Evolutionary conservation across 2,329 filamentous ascomycete species (phyloP), one percentile per base, ranked within the genome.

Genomic region (Proliferodiscus dingleyae): DNA sequence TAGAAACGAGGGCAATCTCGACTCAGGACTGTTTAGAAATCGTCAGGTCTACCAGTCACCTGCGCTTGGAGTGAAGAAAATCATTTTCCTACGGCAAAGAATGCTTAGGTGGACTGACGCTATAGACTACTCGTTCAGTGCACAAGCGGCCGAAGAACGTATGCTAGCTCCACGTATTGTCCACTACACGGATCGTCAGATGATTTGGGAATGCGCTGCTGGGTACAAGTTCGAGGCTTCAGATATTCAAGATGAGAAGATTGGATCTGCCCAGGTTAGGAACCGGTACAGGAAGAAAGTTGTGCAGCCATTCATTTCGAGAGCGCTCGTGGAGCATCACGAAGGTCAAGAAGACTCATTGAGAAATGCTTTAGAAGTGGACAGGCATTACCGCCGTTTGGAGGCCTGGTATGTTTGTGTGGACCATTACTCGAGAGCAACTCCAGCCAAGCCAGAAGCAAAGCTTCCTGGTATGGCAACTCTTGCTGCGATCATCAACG

Each of bases 381-480:
- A 5, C 13, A 8, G 11, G 33, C 41, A 23, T 16, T 42, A 23
- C 5, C 15, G n/a, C 18, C 9, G 19, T 23, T 32, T 44, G 4
- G 46, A 48, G 41, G 46, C 33, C 3, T 52, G 44, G 43, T 37
- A 47, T 37, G 23, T 28, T 24, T 16, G 23, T 16, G 33, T 45
- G 2, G 47, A 54, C 21, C 46, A 59, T 8, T 59, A 58, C 24
- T 56, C 54, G 1, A 29, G 54, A 13, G 33, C 32, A 13, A 48
- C 61, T 24, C 6, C 11, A 6, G 52, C 59, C 1, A 49, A 48
- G 3, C 39, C 53, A 15, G 43, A 46, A 4, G 57, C 60, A 34
- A 55, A 53, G 4, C 47, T 62, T 18, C 41, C 47, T 4, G 61
- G 58, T 7, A 30, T 61, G 29, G 52, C 55, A 4, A 52, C 55